phyloP scores from a whole-genome alignment of 768 basidiomycete genomes.

The Cantharellus anzutake region DNA sequence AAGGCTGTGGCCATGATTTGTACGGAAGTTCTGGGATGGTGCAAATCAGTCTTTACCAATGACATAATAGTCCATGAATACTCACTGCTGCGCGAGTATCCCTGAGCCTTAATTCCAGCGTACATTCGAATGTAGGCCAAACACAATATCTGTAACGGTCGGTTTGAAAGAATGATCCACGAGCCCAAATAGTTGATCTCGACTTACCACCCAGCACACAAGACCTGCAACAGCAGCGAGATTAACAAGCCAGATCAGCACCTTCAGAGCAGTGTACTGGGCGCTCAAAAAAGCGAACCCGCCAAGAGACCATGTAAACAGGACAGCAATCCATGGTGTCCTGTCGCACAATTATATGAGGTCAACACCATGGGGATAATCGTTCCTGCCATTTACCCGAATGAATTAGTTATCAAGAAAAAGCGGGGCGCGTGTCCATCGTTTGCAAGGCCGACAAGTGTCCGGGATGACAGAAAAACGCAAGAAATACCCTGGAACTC shows the following conservation, averaged over 20 bases:
- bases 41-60: background rate
- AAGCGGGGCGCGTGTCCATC: constrained; percentile 8
- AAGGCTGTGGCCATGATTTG: constrained; percentile 3
- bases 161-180: too few relatives aligned
- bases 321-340: constrained; percentile 8
- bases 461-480: constrained; percentile 1
- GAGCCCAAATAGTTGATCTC: too few relatives aligned
- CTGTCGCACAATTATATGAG: background rate
- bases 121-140: constrained; percentile 3
- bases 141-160: constrained; percentile 4
- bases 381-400: background rate
- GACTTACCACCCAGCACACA: background rate
- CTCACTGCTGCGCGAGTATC: constrained; percentile 5
- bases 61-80: background rate
- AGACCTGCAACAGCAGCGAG: constrained; percentile 10
- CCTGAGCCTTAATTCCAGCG: constrained; percentile 5
- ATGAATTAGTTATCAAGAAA: constrained; percentile 3
- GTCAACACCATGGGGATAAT: background rate
- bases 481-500: background rate
- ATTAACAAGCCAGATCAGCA: constrained; percentile 10
- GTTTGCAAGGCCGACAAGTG: constrained; percentile 7
- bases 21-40: constrained; percentile 6
- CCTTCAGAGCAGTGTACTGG: constrained; percentile 1
- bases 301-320: background rate
- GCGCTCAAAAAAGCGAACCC: constrained; percentile 8